Evolutionary conservation across 2,329 filamentous ascomycete species (phyloP), one percentile per base, ranked within the genome.

Genomic region (Monilinia fructicola): DNA sequence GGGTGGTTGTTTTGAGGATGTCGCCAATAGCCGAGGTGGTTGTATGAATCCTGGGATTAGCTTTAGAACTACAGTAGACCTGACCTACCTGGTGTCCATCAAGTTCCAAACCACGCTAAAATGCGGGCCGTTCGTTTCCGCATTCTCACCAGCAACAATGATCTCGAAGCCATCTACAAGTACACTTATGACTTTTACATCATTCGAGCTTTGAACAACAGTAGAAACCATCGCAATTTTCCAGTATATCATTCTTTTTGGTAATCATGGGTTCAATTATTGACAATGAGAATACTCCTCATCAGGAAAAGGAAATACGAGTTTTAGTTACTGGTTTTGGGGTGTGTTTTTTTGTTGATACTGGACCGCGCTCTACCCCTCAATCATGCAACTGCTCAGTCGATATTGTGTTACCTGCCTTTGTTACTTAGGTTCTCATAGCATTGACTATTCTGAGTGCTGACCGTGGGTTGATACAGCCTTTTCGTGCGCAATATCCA

Each of bases 401-500:
- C 46, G 18, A 53, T 40, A 42, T 42, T 26, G 42, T 26, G 14
- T 28, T 35, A n/a, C 5, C 21, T 28, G 9, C 31, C 31, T 35
- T 35, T 35, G 31, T 35, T 23, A 11, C n/a, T 4, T 16, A 60
- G 31, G n/a, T 44, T 46, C 16, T 26, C 52, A 26, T 56, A 6
- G 18, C 42, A 53, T 23, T 52, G 55, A 60, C 50, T n/a, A 26
- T 38, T 6, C n/a, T 14, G 31, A 50, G 21, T 50, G 54, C 14
- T 53, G 54, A 55, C 59, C 67, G 11, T 50, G 21, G 21, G 21
- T 48, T 21, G 42, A 35, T 50, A 55, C 35, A 94, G 91, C 89
- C 92, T 1, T 96, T 96, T 78, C 87, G 89, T 72, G 82, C 79
- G n/a, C 80, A 88, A 54, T 88, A 88, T 74, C 85, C 87, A 38